Evolutionary conservation across 169 alveolate genomes (phyloP).

Genomic region (Plasmodium fragile): DNA sequence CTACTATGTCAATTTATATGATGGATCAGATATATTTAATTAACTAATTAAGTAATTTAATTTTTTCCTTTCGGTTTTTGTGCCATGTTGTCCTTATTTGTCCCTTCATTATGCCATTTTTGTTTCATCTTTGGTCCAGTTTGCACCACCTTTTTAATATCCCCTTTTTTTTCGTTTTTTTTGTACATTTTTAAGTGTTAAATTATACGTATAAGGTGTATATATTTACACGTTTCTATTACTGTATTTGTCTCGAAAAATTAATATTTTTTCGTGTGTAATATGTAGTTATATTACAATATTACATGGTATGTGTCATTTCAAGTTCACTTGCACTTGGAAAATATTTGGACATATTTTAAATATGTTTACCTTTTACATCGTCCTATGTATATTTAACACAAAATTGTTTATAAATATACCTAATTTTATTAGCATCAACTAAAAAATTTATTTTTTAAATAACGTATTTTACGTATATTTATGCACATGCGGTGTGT

Average conservation of each 20-base stretch:
- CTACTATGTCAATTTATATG: neutral
- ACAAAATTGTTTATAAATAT: neutral
- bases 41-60: slow-evolving; percentile 4
- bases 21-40: neutral
- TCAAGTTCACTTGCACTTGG: neutral
- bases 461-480: neutral
- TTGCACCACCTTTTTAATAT: neutral
- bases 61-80: neutral
- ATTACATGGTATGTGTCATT: neutral
- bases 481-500: neutral
- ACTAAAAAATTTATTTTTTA: neutral
- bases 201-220: neutral
- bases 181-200: slow-evolving; percentile 6
- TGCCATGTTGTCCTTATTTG: neutral
- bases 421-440: neutral
- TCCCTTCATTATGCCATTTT: neutral
- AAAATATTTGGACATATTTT: neutral
- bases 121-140: neutral
- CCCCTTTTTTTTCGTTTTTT: slow-evolving; percentile 2
- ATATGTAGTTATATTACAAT: neutral
- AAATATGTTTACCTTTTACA: neutral
- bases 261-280: neutral
- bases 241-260: neutral
- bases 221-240: neutral
- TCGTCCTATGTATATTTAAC: neutral